Conservation (phyloP, 495 filamentous ascomycete species). For the Neurospora sp. region DNA sequence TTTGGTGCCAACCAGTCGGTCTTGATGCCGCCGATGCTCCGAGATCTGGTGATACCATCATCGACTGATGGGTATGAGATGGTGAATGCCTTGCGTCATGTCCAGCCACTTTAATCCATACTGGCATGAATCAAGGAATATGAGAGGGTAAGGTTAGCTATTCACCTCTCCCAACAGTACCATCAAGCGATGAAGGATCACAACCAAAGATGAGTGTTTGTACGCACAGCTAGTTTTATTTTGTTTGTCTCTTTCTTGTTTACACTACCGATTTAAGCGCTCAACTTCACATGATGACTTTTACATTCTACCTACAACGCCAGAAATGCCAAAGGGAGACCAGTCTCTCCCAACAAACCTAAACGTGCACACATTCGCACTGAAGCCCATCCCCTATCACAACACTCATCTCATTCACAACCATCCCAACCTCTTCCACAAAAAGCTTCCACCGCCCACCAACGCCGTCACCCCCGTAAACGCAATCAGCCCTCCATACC, state of each 20-base stretch:
- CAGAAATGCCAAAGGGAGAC: background rate
- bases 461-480: slow-evolving; percentile 48
- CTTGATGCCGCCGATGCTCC: background rate
- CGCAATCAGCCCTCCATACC: slow-evolving; percentile 44
- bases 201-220: background rate
- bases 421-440: slow-evolving; percentile 37
- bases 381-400: background rate
- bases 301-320: background rate
- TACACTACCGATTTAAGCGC: background rate
- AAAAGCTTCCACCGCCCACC: slow-evolving; percentile 37
- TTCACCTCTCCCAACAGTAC: background rate
- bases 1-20: background rate
- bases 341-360: background rate
- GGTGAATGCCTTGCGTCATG: background rate
- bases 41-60: background rate
- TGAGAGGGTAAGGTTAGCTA: background rate
- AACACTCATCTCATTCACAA: slow-evolving; percentile 12
- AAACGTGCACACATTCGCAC: background rate
- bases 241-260: background rate
- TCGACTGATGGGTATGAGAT: background rate
- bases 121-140: background rate
- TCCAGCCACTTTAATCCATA: background rate
- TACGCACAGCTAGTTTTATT: background rate
- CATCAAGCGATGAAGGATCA: background rate
- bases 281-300: no score